These are phyloP conservation scores for Caryocar brasiliense DNA, from an alignment of 441 rosid species.

Conservation along the genomic window DNA sequence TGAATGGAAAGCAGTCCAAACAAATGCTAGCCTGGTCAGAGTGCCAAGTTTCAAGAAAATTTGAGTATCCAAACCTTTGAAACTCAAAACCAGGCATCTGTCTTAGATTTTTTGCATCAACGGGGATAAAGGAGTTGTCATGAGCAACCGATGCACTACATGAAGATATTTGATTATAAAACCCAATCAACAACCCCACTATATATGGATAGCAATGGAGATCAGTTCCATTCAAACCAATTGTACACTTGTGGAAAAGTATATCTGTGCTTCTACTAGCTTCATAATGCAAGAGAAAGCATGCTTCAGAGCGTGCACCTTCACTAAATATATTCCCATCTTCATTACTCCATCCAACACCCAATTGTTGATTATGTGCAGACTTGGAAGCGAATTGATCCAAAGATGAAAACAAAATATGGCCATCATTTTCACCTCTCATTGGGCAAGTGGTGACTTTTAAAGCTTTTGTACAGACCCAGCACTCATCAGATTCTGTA, in stretches of 20 bases:
- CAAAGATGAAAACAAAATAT: slow-evolving; percentile 49
- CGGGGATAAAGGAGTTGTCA: slow-evolving; percentile 18
- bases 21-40: slow-evolving; percentile 47
- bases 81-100: slow-evolving; percentile 33
- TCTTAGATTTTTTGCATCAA: slow-evolving; percentile 22
- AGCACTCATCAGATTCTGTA: slow-evolving; percentile 42
- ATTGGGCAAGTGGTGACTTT: slow-evolving; percentile 33
- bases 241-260: slow-evolving; percentile 27
- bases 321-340: slow-evolving; percentile 15
- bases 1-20: slow-evolving; percentile 64
- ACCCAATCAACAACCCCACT: slow-evolving; percentile 45
- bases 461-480: slow-evolving; percentile 37
- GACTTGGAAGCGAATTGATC: slow-evolving; percentile 25
- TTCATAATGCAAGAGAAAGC: slow-evolving; percentile 53
- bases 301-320: slow-evolving; percentile 27
- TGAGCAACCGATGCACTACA: slow-evolving; percentile 21
- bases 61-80: slow-evolving; percentile 72
- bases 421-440: slow-evolving; percentile 29
- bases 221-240: slow-evolving; percentile 58
- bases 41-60: slow-evolving; percentile 47
- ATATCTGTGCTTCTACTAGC: slow-evolving; percentile 25
- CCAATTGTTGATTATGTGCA: slow-evolving; percentile 28
- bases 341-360: slow-evolving; percentile 15
- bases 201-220: slow-evolving; percentile 76
- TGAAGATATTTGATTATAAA: slow-evolving; percentile 42